Evolutionary conservation across 2,329 filamentous ascomycete species (phyloP).

Genomic region (Monilinia aucupariae): DNA sequence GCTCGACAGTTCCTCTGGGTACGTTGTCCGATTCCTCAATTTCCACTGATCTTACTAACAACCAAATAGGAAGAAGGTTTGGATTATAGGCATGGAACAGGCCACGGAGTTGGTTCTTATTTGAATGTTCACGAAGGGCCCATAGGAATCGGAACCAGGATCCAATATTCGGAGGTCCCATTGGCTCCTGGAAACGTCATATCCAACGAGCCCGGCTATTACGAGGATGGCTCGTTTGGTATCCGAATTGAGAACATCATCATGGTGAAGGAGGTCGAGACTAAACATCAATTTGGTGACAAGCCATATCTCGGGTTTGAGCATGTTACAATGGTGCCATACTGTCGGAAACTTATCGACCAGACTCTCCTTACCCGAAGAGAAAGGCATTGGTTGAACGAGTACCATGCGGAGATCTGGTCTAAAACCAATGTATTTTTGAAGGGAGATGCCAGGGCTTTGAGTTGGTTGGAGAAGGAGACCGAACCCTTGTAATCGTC

Average conservation of each 20-base stretch:
- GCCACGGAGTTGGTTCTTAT: conserved; percentile 91
- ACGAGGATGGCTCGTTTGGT: conserved; percentile 90
- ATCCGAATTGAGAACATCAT: conserved; percentile 96
- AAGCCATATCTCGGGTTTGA: conserved; percentile 94
- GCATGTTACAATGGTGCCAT: conserved; percentile 94
- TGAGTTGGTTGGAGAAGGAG: conserved; percentile 81
- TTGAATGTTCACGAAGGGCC: conserved; percentile 97
- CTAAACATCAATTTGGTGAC: conserved; percentile 81
- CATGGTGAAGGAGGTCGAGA: conserved; percentile 83
- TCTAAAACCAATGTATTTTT: conserved; percentile 78
- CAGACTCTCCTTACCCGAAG: conserved; percentile 60
- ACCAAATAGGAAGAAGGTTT: conserved; percentile 60
- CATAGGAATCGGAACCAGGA: conserved; percentile 88
- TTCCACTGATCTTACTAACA: conserved; percentile 14
- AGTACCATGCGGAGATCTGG: conserved; percentile 74
- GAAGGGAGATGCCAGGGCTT: conserved; percentile 62
- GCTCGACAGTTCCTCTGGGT: conserved; percentile 92
- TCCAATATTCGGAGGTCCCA: conserved; percentile 86
- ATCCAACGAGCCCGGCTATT: conserved; percentile 94
- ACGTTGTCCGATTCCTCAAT: conserved; percentile 30
- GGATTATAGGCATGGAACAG: conserved; percentile 94
- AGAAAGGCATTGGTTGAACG: conserved; percentile 83
- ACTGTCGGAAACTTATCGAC: conserved; percentile 86
- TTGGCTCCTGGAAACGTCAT: conserved; percentile 90
- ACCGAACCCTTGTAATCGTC: conserved; percentile 53